Base-by-base conservation (phyloP, 2,329 filamentous ascomycete genomes). In the Xylaria sp. region DNA sequence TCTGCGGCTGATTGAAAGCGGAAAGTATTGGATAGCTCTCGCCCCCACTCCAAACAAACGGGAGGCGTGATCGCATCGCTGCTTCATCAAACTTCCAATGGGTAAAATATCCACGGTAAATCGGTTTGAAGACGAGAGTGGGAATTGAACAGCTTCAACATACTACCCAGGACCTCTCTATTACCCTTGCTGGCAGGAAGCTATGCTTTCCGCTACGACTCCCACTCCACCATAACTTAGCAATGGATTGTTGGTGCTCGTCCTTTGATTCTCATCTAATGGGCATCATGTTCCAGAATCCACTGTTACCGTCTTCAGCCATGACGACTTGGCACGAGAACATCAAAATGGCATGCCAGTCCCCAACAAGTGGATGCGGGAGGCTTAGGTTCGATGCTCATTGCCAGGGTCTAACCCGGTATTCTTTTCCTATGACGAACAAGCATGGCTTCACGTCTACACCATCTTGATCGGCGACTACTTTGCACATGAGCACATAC, bases 1-100 rank as follows among this genome's bases (percentile, higher is more conserved):
- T 39, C 19, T 61, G 53, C 44, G 48, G 24, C 49, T 52, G 42
- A 46, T 54, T 50, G 48, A 50, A 56, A 59, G 47, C 44, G 48
- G 52, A 50, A 59, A 49, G 29, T 34, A 7, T 34, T 34, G 29
- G 9, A 34, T 11, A 34, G 16, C 26, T 22, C 38, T 17, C 34
- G 16, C 52, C 44, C 39, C 51, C 54, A 51, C 46, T 50, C n/a
- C 21, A 55, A 26, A 29, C 54, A 51, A 55, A n/a, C n/a, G n/a
- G 48, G 22, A 40, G 19, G 40, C 40, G 21, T 39, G 16, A 39
- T 34, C 17, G 34, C 6, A 26, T 18, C 39, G 22, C 34, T 45
- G 38, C 44, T 44, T 37, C 37, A 42, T 39, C 34, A 50, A 39
- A 43, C 20, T 11, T 52, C 11, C 17, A n/a, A 17, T 50, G 19